Conservation (phyloP, 805 yeast genomes). For the Kodamaea sagamina region DNA sequence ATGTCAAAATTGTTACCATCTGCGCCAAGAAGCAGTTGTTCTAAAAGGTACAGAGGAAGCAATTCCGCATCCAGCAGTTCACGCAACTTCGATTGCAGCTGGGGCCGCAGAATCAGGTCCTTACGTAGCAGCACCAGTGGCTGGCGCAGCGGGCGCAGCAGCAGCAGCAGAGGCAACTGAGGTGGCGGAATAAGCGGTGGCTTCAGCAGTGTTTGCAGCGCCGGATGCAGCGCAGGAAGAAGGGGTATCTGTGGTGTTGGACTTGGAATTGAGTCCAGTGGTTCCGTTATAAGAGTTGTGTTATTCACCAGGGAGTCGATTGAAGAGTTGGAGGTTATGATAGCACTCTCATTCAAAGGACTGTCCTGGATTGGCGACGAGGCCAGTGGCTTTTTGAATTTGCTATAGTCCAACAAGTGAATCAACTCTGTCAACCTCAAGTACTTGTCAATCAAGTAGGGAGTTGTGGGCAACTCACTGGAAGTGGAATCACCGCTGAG, state of each 20-base stretch:
- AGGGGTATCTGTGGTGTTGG: neutral
- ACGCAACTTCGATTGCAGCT: conserved; percentile 1
- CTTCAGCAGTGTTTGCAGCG: conserved; percentile 5
- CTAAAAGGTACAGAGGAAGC: conserved; percentile 8
- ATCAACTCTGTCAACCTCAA: conserved; percentile 60
- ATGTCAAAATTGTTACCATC: conserved; percentile 10
- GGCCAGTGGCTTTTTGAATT: conserved; percentile 7
- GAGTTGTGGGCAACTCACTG: conserved; percentile 66
- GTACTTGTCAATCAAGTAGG: conserved; percentile 67
- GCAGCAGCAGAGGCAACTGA: conserved; percentile 6
- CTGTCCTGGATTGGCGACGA: conserved; percentile 4
- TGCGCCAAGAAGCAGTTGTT: conserved; percentile 7
- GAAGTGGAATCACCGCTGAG: conserved; percentile 50
- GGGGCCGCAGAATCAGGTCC: neutral
- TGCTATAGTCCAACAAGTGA: conserved; percentile 40
- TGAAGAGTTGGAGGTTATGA: conserved; percentile 15
- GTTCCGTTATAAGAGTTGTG: conserved; percentile 1
- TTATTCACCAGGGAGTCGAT: conserved; percentile 9
- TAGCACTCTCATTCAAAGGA: conserved; percentile 12
- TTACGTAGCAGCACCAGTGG: neutral
- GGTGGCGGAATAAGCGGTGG: conserved; percentile 4
- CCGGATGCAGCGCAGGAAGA: conserved; percentile 1
- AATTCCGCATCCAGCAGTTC: conserved; percentile 5
- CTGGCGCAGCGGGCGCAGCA: conserved; percentile 6
- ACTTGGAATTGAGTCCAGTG: conserved; percentile 1